Evolutionary conservation across 116 monocot genomes (phyloP), one percentile per base, ranked within the genome.

Genomic region (Posidonia oceanica): DNA sequence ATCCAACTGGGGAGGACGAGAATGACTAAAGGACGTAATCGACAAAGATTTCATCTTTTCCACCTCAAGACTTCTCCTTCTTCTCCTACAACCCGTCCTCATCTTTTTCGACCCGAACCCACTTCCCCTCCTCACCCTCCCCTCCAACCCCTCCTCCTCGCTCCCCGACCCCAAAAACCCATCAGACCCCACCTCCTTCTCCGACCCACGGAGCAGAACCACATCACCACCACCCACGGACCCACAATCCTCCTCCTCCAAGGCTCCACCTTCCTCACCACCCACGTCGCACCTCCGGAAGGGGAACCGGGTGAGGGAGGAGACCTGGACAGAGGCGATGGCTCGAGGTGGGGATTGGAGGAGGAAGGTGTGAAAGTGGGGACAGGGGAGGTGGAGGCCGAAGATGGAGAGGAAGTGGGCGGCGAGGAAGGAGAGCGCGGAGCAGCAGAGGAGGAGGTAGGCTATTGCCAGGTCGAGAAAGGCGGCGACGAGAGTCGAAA

Each of bases 381-480:
- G 67, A 73, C 79, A 90, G 41, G 87, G 92, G 44, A 87, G 80
- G 63, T 71, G 54, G 73, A 97, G 77, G 68, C 82, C 72, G 67
- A 87, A 73, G 75, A 92, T 14, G 37, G 79, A 62, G 53, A 92
- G 82, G 71, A 86, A 73, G 63, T 75, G 83, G 52, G 84, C 68
- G 56, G 76, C 68, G 38, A 85, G 16, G 75, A 77, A 85, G 76
- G 79, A 72, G 63, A 77, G 21, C 60, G 82, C 44, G 69, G 97
- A 76, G 60, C 81, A 83, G 79, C 75, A 68, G 71, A 85, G 87
- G 59, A 89, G 55, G 79, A 97, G 75, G 75, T 79, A 84, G 72
- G 89, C 89, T 38, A 89, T 54, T 55, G 79, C 69, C 39, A 92
- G 81, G 74, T 87, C 87, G 22, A 89, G 72, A 75, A 76, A 96